Evolutionary conservation across 352 stramenopile genomes (phyloP).

Genomic region (Globisporangium perplexum): DNA sequence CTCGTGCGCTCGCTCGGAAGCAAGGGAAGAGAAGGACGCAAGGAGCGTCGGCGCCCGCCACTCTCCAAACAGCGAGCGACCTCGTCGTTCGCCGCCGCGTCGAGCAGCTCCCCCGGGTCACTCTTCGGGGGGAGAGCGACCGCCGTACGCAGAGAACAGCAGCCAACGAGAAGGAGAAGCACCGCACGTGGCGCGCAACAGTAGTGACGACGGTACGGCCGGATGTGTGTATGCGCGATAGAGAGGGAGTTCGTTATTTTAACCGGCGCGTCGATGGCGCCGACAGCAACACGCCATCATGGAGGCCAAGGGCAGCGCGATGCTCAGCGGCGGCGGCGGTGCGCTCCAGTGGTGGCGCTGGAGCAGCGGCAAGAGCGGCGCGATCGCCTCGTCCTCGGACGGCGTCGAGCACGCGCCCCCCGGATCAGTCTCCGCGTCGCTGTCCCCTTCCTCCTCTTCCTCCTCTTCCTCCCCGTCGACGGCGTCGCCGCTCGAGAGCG

Average conservation of each 20-base stretch:
- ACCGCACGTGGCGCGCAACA: not conserved
- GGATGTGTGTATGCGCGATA: not conserved
- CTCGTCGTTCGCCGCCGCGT: no score
- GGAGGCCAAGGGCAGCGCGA: constrained; percentile 23
- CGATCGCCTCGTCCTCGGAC: constrained; percentile 48
- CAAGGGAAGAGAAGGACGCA: no score
- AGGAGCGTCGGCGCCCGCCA: no score
- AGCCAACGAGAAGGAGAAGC: not conserved
- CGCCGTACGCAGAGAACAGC: no score
- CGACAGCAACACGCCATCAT: constrained; percentile 22
- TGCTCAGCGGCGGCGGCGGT: constrained; percentile 17
- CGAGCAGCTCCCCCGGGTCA: no score
- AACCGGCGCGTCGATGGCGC: no score
- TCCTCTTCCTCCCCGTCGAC: not conserved
- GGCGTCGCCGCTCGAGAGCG: not conserved
- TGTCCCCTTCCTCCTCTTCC: not conserved
- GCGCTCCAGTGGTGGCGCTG: constrained; percentile 60
- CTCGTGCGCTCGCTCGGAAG: no score
- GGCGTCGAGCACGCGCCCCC: constrained; percentile 3
- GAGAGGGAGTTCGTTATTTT: not conserved
- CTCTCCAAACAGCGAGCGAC: no score
- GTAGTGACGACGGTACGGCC: no score
- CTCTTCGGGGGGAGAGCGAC: no score
- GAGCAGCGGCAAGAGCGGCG: constrained; percentile 69
- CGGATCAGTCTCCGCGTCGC: not conserved